Base-by-base conservation (phyloP, 2,329 filamentous ascomycete species). In the Talaromyces sp. region DNA sequence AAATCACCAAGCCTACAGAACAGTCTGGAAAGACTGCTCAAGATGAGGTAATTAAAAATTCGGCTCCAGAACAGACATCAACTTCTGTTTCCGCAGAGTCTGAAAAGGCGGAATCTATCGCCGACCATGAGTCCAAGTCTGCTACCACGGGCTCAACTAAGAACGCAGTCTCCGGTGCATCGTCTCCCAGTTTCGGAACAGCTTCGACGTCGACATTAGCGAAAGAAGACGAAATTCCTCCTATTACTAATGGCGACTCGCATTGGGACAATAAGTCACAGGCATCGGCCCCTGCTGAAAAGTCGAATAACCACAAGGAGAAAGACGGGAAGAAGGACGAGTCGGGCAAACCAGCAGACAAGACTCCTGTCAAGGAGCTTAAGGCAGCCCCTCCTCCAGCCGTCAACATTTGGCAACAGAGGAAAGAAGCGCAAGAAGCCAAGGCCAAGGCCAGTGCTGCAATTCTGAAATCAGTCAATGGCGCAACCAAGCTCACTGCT, bases 391-490 rank as follows among this genome's bases (percentile, higher is more conserved):
- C 92, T 34, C 84, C 91, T 51, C 95, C 95, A 0, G 78, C 87
- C 1, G 90, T 97, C 65, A 99, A 99, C 76, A 82, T 93, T 68
- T 99, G 95, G 94, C 86, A 89, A 68, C 88, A 93, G 78, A 87
- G 93, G 64, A 89, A 85, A 71, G 89, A 92, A 72, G 88, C 88
- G 70, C 80, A 84, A 67, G 78, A 83, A n/a, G 79, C 82, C 45
- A 84, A 83, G 74, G 71, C 74, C 60, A 85, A 83, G 72, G 75
- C 77, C 7, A 72, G 67, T 58, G 71, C 70, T 47, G 66, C 70
- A 40, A 65, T 71, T 7, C 67, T 74, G 19, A 76, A 76, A 66
- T 65, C 72, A n/a, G 61, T 69, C 40, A 29, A 69, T 38, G 17
- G 27, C 36, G 47, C 66, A 45, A 15, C 54, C 19, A 74, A 75